Base-by-base conservation (phyloP, 2,329 filamentous ascomycete species). In the Stachybotrys elegans region DNA sequence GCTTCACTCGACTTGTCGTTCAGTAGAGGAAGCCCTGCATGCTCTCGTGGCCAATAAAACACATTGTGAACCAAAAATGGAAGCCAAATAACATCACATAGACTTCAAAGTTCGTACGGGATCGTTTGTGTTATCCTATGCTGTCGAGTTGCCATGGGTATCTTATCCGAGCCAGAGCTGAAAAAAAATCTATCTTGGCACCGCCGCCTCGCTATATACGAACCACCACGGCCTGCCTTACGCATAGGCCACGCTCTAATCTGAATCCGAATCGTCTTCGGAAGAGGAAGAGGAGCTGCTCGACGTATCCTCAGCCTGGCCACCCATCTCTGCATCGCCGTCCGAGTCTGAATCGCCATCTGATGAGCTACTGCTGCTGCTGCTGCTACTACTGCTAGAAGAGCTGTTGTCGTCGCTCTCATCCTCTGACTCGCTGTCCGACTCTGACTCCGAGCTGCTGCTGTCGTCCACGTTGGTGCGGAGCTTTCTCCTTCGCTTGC, bases 11-110 rank as follows among this genome's bases (percentile, higher is more conserved):
- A n/a, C n/a, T n/a, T n/a, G n/a, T n/a, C n/a, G n/a, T n/a, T n/a
- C n/a, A n/a, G n/a, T n/a, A n/a, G n/a, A n/a, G n/a, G 6, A 84
- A 68, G 60, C 58, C 91, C 49, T 81, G 70, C 39, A 51, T 53
- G 4, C 71, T 60, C 42, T 12, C 5, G 13, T 36, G 17, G 17
- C 29, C 14, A 32, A 32, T 32, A 16, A 12, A 13, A 32, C 11
- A 32, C 29, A 5, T 32, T 32, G n/a, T n/a, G n/a, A n/a, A n/a
- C n/a, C n/a, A n/a, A n/a, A n/a, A n/a, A n/a, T n/a, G n/a, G n/a
- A n/a, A n/a, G n/a, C n/a, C n/a, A n/a, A n/a, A n/a, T n/a, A n/a
- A n/a, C n/a, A n/a, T n/a, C n/a, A n/a, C n/a, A n/a, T n/a, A n/a
- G n/a, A n/a, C n/a, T n/a, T n/a, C n/a, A n/a, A n/a, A n/a, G n/a